Evolutionary conservation across 2,329 filamentous ascomycete genomes (phyloP).

Genomic region (Cladorrhinum sp.): DNA sequence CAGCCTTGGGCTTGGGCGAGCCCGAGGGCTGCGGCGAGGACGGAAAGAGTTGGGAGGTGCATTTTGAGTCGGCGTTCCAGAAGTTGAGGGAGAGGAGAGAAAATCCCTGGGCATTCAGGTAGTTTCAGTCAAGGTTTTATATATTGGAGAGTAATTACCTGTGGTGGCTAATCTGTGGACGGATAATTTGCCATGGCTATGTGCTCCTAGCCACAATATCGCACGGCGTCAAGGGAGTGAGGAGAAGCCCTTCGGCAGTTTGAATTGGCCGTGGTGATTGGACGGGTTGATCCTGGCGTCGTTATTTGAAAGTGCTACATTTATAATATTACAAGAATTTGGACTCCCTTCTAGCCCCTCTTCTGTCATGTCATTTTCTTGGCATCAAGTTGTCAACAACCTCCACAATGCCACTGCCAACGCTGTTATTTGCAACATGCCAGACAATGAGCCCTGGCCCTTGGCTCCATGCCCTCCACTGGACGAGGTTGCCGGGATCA

Average conservation of each 20-base stretch:
- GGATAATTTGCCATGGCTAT: slow-evolving; percentile 4
- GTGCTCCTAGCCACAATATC: not conserved
- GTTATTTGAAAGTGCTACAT: too few relatives aligned
- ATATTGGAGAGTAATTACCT: not conserved
- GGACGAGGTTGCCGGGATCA: too few relatives aligned
- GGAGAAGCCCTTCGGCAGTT: slow-evolving; percentile 3
- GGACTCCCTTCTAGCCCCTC: too few relatives aligned
- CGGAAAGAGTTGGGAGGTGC: not conserved
- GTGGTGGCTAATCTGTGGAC: slow-evolving; percentile 4
- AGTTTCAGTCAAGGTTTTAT: not conserved
- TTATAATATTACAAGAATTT: too few relatives aligned
- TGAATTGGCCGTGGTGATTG: slow-evolving; percentile 1
- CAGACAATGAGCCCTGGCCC: too few relatives aligned
- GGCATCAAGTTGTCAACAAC: too few relatives aligned
- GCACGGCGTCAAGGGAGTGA: not conserved
- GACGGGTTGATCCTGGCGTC: not conserved
- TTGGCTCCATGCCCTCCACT: too few relatives aligned
- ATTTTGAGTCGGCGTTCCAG: not conserved
- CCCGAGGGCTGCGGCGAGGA: not conserved
- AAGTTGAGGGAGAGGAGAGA: not conserved
- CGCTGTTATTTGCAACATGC: too few relatives aligned
- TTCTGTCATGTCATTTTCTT: too few relatives aligned
- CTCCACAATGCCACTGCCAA: too few relatives aligned
- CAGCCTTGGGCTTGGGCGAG: slow-evolving; percentile 14
- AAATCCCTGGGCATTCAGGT: not conserved